Evolutionary conservation across 2,329 filamentous ascomycete genomes (phyloP).

Genomic region (Dothidotthia symphoricarpi): DNA sequence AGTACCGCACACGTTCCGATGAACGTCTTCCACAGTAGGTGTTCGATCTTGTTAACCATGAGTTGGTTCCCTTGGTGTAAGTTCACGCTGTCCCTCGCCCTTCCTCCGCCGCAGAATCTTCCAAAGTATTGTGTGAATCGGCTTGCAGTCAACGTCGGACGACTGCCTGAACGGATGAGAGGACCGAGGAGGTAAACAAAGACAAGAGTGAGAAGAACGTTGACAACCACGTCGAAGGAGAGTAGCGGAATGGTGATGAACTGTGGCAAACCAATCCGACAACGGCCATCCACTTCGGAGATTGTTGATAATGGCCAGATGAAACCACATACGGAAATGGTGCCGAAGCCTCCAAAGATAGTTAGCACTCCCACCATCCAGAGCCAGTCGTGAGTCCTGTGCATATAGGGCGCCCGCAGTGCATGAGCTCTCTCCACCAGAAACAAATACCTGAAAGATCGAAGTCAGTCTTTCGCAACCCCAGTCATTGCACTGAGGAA

Average conservation of each 20-base stretch:
- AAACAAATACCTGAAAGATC: slow-evolving; percentile 39
- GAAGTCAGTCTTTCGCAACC: neutral
- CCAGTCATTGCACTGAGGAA: too few relatives aligned
- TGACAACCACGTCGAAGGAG: slow-evolving; percentile 41
- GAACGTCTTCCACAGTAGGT: slow-evolving; percentile 30
- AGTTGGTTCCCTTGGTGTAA: slow-evolving; percentile 16
- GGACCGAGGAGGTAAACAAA: slow-evolving; percentile 42
- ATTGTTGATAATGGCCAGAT: slow-evolving; percentile 34
- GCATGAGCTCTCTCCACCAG: slow-evolving; percentile 45
- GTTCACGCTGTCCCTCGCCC: slow-evolving; percentile 3
- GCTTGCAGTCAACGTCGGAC: slow-evolving; percentile 9
- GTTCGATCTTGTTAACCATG: slow-evolving; percentile 24
- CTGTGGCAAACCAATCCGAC: slow-evolving; percentile 42
- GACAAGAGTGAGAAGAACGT: slow-evolving; percentile 40
- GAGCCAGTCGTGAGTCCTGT: slow-evolving; percentile 34
- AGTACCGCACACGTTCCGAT: slow-evolving; percentile 40
- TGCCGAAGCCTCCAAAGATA: slow-evolving; percentile 28
- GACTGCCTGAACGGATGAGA: slow-evolving; percentile 19
- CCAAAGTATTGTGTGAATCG: slow-evolving; percentile 16
- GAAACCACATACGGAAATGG: slow-evolving; percentile 30
- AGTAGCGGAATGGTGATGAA: slow-evolving; percentile 40
- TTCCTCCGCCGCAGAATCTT: slow-evolving; percentile 6
- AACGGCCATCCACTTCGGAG: slow-evolving; percentile 31
- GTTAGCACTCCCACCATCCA: slow-evolving; percentile 36
- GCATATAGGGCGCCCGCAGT: slow-evolving; percentile 35